Conservation (phyloP, 306 rosid genomes). For the Crotalaria pallida region DNA sequence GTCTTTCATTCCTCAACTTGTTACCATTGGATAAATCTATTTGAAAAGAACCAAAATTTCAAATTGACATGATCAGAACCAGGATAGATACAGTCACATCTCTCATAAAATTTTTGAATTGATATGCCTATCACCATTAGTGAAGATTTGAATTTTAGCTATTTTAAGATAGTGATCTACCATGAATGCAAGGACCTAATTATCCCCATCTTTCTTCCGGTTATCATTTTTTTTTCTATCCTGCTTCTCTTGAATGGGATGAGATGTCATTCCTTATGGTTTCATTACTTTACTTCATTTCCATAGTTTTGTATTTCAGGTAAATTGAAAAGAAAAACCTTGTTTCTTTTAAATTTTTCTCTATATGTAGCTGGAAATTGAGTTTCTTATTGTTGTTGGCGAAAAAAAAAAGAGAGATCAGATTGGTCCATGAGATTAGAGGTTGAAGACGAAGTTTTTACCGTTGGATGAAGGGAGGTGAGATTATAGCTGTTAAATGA, state of each 20-base stretch:
- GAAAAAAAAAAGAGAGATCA: too few species aligned
- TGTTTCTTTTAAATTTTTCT: neutral
- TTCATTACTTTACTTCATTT: neutral
- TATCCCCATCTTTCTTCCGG: neutral
- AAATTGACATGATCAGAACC: neutral
- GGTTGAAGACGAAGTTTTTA: too few species aligned
- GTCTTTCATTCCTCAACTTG: constrained; percentile 17
- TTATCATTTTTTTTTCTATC: neutral
- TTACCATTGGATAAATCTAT: neutral
- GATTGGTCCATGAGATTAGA: too few species aligned
- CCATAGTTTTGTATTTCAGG: neutral
- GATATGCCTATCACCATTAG: neutral
- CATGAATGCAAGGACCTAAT: neutral
- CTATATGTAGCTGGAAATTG: constrained; percentile 12
- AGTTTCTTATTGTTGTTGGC: constrained; percentile 2
- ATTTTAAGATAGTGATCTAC: neutral
- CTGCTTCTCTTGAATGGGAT: neutral
- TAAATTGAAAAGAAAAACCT: neutral
- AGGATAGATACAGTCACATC: neutral
- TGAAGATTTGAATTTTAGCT: neutral
- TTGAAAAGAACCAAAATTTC: neutral
- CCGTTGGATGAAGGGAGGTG: too few species aligned
- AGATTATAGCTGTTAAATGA: too few species aligned
- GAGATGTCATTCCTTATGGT: neutral
- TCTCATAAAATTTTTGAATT: neutral